Base-by-base conservation (phyloP, 202 grass and related monocot genomes). In the Schoenoplectus tabernaemontani region DNA sequence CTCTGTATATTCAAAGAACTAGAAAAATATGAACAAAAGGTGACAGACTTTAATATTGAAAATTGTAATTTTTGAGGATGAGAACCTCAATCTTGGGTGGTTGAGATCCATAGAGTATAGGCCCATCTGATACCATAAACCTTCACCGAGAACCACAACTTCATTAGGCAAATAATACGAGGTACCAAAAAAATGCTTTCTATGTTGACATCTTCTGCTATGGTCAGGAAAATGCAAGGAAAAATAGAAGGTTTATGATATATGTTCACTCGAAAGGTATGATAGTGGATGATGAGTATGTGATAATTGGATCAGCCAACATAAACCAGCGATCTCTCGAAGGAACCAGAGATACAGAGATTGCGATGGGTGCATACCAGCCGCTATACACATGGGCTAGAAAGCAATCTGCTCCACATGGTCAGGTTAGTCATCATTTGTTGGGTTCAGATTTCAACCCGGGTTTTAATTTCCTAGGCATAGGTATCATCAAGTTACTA, bases 221-320 rank as follows among this genome's bases (percentile, higher is more conserved):
- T 64, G 34, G 38, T 63, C 75, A 94, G 91, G 87, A 82, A 22
- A 78, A 84, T 77, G 64, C 92, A 42, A 78, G 81, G 64, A 92
- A 88, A 79, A 83, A 79, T 30, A 36, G 75, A 50, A 89, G 92
- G 39, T 96, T 92, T 82, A 96, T 96, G 92, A 87, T 96, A 24
- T 96, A 96, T 67, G 92, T 96, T 4, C 92, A 96, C 65, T 92
- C 89, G 0, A 92, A 96, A 87, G 87, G 89, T n/a, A 92, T 96
- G 89, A 92, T 92, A 20, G 89, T 96, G 73, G 92, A 96, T 81
- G 89, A 92, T 65, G 92, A 96, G 68, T 96, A 96, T 34, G 85
- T 96, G 38, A 91, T 96, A 58, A 83, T 96, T 23, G 92, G 92
- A 61, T 92, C 92, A 0, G 92, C 92, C 23, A 96, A 96, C 58